Evolutionary conservation across 768 basidiomycete genomes (phyloP).

Genomic region (Podaxis sp.): DNA sequence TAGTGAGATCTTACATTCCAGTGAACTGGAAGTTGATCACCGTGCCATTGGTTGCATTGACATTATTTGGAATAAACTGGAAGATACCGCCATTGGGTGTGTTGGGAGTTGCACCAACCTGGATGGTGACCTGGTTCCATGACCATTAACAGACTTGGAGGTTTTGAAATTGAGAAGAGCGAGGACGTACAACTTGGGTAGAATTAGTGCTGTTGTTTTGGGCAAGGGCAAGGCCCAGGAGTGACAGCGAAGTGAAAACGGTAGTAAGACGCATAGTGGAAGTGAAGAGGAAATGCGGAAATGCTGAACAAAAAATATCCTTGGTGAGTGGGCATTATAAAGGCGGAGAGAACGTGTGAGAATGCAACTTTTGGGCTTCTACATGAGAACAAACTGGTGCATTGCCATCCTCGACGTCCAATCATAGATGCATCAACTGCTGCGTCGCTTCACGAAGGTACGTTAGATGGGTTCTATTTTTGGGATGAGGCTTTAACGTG

Average conservation of each 20-base stretch:
- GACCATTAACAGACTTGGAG: too few relatives aligned
- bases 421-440: background rate
- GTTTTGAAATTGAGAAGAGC: background rate
- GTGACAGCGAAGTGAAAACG: background rate
- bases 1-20: conserved; percentile 31
- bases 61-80: conserved; percentile 39
- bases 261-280: conserved; percentile 3
- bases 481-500: background rate
- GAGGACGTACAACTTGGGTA: background rate
- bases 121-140: conserved; percentile 20
- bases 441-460: background rate
- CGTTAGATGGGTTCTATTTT: background rate
- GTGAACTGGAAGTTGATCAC: conserved; percentile 46
- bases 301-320: background rate
- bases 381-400: background rate
- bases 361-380: background rate
- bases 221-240: conserved; percentile 7
- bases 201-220: conserved; percentile 3
- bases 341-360: conserved; percentile 1
- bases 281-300: background rate
- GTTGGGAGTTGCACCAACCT: conserved; percentile 31
- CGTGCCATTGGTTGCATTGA: conserved; percentile 40
- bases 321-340: background rate
- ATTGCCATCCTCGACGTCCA: background rate
- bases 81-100: conserved; percentile 30